Percentiles rank a stretch among this genome's conserved stretches.
Evolutionary conservation across 805 yeast species (phyloP).

Genomic region (Metschnikowia reukaufii): DNA sequence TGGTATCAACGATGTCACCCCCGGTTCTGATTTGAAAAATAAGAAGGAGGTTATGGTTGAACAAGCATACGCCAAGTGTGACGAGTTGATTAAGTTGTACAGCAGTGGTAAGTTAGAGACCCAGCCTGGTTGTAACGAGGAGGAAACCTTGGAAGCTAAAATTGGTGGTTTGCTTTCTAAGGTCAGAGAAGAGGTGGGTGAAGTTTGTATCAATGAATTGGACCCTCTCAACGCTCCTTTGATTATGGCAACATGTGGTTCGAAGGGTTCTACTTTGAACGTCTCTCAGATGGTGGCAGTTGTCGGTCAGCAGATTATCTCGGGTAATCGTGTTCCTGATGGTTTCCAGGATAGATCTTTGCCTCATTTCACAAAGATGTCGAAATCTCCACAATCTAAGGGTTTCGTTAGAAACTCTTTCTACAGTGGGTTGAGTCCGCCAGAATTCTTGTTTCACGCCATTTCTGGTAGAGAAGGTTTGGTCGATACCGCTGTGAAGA

Average conservation of each 20-base stretch:
- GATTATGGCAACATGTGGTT: constrained; percentile 99
- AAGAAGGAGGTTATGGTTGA: constrained; percentile 89
- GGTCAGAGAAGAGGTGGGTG: constrained; percentile 99
- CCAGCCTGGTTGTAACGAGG: constrained; percentile 99
- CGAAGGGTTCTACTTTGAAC: constrained; percentile 95
- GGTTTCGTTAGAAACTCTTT: constrained; percentile 98
- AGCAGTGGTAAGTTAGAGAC: constrained; percentile 89
- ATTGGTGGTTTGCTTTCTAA: constrained; percentile 95
- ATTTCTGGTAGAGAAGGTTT: constrained; percentile 99
- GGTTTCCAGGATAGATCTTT: constrained; percentile 99
- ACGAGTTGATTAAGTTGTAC: constrained; percentile 76
- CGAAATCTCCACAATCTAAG: constrained; percentile 96
- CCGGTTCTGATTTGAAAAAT: constrained; percentile 70
- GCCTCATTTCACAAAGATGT: constrained; percentile 94
- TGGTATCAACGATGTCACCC: constrained; percentile 97
- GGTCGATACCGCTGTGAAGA: constrained; percentile 98
- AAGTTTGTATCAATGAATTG: constrained; percentile 89
- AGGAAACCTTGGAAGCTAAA: constrained; percentile 95
- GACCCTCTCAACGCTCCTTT: constrained; percentile 92
- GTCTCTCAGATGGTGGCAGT: constrained; percentile 99
- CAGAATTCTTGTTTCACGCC: constrained; percentile 98
- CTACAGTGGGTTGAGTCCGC: constrained; percentile 95
- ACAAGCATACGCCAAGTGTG: constrained; percentile 86
- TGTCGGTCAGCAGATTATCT: constrained; percentile 97
- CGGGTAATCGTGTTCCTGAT: constrained; percentile 98